These are phyloP conservation scores for Ophiostoma tasmaniense DNA, from an alignment of 2,329 filamentous ascomycete genomes.

Conservation along the genomic window DNA sequence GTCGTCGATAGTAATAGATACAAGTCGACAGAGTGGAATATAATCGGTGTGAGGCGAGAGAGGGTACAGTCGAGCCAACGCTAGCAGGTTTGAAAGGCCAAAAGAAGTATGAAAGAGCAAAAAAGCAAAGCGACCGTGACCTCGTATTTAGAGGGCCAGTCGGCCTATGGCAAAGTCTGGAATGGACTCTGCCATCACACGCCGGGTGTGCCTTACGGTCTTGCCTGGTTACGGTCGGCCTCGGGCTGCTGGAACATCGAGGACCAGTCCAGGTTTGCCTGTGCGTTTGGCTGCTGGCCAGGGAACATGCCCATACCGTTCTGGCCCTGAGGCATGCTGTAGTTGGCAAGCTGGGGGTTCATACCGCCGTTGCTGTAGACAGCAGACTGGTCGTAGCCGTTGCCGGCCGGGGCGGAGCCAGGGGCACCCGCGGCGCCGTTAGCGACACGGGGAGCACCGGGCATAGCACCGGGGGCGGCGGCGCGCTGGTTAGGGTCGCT, in stretches of 20 bases:
- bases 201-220: slow-evolving; percentile 51
- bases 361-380: slow-evolving; percentile 52
- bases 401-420: not conserved
- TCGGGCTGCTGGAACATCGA: slow-evolving; percentile 67
- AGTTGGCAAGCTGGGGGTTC: slow-evolving; percentile 57
- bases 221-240: slow-evolving; percentile 60
- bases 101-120: not conserved
- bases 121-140: not conserved
- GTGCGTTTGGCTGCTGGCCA: slow-evolving; percentile 52
- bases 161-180: not conserved
- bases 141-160: not conserved
- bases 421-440: slow-evolving; percentile 16
- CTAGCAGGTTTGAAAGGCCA: not conserved
- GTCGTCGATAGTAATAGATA: not conserved
- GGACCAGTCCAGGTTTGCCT: slow-evolving; percentile 63
- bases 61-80: not conserved
- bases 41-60: not conserved
- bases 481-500: slow-evolving; percentile 46
- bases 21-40: not conserved
- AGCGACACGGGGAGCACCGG: slow-evolving; percentile 15
- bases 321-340: slow-evolving; percentile 54
- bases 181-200: slow-evolving; percentile 31
- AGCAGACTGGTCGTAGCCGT: slow-evolving; percentile 36
- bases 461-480: slow-evolving; percentile 32
- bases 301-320: slow-evolving; percentile 58